Conservation (phyloP, 352 stramenopile genomes). For the Phytophthora hybrid region DNA sequence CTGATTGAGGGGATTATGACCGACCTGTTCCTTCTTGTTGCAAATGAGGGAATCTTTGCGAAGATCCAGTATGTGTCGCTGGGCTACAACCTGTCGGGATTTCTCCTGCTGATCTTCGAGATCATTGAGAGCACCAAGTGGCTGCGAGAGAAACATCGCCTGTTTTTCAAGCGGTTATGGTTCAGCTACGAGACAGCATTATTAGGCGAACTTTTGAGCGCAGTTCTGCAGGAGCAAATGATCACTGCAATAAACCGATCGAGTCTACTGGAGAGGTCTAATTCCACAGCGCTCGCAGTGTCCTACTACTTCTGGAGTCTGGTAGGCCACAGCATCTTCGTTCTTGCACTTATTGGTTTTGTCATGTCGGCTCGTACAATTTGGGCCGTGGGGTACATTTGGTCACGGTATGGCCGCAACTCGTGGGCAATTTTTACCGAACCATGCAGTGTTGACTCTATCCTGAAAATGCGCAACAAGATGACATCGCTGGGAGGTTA, state of each 20-base stretch:
- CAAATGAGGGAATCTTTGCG: constrained; percentile 33
- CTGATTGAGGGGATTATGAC: constrained; percentile 42
- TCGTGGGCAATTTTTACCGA: constrained; percentile 22
- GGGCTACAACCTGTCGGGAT: constrained; percentile 30
- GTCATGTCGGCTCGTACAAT: constrained; percentile 24
- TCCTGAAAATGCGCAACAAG: constrained; percentile 26
- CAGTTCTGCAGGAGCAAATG: constrained; percentile 19
- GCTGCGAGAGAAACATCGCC: background rate
- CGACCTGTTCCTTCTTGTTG: constrained; percentile 40
- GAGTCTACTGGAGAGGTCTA: constrained; percentile 14
- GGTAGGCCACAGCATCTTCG: constrained; percentile 22
- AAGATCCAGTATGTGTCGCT: constrained; percentile 42
- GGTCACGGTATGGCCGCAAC: constrained; percentile 11
- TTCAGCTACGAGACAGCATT: constrained; percentile 42
- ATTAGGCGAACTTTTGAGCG: constrained; percentile 27
- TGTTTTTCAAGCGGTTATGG: constrained; percentile 30
- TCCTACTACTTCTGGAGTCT: constrained; percentile 36
- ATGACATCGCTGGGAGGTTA: constrained; percentile 32
- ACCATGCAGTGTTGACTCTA: constrained; percentile 33
- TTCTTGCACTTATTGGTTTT: constrained; percentile 22
- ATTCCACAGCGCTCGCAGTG: constrained; percentile 27
- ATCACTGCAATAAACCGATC: constrained; percentile 24
- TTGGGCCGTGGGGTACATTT: constrained; percentile 28
- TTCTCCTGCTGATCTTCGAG: constrained; percentile 40
- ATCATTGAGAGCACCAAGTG: constrained; percentile 30